These are phyloP conservation scores for Talaromyces sp. DNA, from an alignment of 2,329 filamentous ascomycete genomes.

Conservation along the genomic window DNA sequence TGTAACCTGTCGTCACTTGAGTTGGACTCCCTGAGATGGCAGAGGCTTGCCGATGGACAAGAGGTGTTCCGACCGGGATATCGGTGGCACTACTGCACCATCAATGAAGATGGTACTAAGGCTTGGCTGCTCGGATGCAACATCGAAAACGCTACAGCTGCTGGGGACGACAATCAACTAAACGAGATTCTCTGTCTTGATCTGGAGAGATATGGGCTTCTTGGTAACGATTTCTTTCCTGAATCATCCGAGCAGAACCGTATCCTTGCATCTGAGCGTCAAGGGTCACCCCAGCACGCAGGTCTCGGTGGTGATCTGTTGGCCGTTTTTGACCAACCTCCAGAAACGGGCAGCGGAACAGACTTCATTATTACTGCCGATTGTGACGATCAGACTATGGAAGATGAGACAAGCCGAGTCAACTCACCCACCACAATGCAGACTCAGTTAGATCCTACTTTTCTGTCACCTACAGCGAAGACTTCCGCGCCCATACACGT, in stretches of 20 bases:
- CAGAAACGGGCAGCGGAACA: constrained; percentile 76
- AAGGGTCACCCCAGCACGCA: constrained; percentile 47
- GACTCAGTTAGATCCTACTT: constrained; percentile 23
- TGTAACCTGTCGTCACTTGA: constrained; percentile 89
- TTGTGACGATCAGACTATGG: constrained; percentile 54
- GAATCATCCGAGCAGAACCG: constrained; percentile 48
- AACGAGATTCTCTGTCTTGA: constrained; percentile 94
- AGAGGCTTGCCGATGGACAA: constrained; percentile 86
- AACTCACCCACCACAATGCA: constrained; percentile 21
- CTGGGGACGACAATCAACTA: constrained; percentile 80
- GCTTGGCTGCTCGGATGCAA: constrained; percentile 95
- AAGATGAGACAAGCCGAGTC: constrained; percentile 52
- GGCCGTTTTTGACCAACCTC: constrained; percentile 77
- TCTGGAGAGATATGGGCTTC: constrained; percentile 80
- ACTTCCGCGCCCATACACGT: constrained; percentile 86
- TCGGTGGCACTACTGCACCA: constrained; percentile 96
- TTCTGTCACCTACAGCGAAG: constrained; percentile 32
- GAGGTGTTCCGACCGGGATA: constrained; percentile 91
- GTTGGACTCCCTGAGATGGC: constrained; percentile 81
- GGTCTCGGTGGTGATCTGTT: constrained; percentile 81
- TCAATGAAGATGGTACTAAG: constrained; percentile 91
- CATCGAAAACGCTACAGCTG: constrained; percentile 58
- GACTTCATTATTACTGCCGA: constrained; percentile 91
- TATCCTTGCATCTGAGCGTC: constrained; percentile 51
- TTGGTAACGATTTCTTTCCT: constrained; percentile 68